A percentile compares a stretch with the other conserved stretches of the same genome.
These are phyloP conservation scores for Hibiscus tridactylites DNA, from an alignment of 345 rosid species.

Conservation along the genomic window DNA sequence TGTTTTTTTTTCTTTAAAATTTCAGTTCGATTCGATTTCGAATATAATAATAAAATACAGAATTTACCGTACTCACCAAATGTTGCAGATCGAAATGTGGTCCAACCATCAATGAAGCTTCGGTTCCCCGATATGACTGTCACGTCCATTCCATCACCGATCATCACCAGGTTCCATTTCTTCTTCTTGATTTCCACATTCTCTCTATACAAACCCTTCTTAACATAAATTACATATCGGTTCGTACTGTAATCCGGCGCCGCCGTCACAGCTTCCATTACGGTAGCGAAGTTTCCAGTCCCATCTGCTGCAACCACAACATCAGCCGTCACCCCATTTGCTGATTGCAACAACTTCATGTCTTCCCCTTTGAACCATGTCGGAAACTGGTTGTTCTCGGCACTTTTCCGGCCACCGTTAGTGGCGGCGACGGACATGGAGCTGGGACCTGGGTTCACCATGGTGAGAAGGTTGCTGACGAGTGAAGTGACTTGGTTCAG, in stretches of 20 bases:
- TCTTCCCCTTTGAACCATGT: not conserved
- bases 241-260: not conserved
- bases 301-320: not conserved
- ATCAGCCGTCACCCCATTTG: not conserved
- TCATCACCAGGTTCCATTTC: not conserved
- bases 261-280: not conserved
- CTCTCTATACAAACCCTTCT: not conserved
- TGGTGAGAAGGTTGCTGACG: not conserved
- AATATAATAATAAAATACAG: no score
- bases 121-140: not conserved
- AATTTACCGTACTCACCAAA: not conserved
- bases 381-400: not conserved
- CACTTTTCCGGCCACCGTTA: not conserved
- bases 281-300: not conserved
- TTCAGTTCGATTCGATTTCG: no score
- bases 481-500: not conserved
- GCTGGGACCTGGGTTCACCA: not conserved
- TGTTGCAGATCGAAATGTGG: not conserved
- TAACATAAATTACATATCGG: not conserved
- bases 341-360: not conserved
- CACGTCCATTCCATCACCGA: not conserved
- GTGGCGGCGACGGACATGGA: not conserved
- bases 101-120: not conserved
- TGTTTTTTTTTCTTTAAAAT: no score
- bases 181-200: not conserved